Evolutionary conservation across 305 asterid species (phyloP).

Genomic region (Euphrasia arctica): DNA sequence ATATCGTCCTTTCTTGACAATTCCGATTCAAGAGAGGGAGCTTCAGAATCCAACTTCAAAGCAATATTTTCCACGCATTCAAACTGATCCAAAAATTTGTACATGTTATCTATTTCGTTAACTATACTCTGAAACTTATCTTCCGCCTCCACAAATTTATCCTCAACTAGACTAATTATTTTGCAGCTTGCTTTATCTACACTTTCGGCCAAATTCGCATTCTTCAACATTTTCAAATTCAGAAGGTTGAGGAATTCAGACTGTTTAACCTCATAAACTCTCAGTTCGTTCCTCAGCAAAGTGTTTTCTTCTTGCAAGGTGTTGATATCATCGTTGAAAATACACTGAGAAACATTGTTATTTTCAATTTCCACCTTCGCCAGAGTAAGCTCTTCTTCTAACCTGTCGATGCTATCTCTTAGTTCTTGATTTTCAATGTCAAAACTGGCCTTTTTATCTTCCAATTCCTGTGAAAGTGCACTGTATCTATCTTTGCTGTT

Average conservation of each 20-base stretch:
- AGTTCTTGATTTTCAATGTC: constrained; percentile 38
- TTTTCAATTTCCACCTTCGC: constrained; percentile 34
- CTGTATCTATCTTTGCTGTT: constrained; percentile 38
- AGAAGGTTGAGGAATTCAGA: constrained; percentile 35
- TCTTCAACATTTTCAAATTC: constrained; percentile 34
- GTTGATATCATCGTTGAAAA: constrained; percentile 36
- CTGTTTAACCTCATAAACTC: constrained; percentile 34
- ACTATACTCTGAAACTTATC: constrained; percentile 40
- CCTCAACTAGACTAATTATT: constrained; percentile 32
- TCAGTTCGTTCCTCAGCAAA: constrained; percentile 48
- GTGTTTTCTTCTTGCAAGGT: constrained; percentile 43
- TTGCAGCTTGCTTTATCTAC: constrained; percentile 38
- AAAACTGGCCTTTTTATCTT: constrained; percentile 26
- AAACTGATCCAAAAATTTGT: constrained; percentile 44
- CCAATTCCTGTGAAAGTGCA: constrained; percentile 51
- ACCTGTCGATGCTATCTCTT: constrained; percentile 34
- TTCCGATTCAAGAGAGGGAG: constrained; percentile 47
- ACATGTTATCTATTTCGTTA: constrained; percentile 39
- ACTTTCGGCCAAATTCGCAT: constrained; percentile 34
- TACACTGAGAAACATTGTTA: constrained; percentile 39
- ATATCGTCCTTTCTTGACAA: constrained; percentile 81
- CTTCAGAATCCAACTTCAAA: constrained; percentile 50
- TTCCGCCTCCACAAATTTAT: constrained; percentile 39
- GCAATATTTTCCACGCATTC: constrained; percentile 59
- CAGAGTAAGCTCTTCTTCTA: constrained; percentile 46